Evolutionary conservation across 148 eudicot species (phyloP).

Genomic region (Amaranthus hypochondriacus): DNA sequence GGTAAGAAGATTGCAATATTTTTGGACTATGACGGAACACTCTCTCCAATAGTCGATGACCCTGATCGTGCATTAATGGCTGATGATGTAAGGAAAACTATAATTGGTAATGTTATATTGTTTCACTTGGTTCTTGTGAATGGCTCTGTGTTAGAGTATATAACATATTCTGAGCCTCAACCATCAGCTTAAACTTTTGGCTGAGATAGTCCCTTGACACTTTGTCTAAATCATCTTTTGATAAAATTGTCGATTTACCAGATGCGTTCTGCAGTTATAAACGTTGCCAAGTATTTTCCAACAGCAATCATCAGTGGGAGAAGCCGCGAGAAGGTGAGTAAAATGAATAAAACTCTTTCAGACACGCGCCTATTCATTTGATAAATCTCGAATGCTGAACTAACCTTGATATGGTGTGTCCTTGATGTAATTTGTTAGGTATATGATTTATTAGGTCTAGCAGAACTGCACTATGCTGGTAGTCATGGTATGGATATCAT

Average conservation of each 20-base stretch:
- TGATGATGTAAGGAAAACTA: conserved; percentile 30
- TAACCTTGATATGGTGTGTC: neutral
- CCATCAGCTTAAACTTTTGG: too few relatives aligned
- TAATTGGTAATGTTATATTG: neutral
- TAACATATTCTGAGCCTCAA: too few relatives aligned
- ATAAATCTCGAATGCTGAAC: neutral
- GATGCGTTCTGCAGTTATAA: conserved; percentile 69
- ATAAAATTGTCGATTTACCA: conserved; percentile 15
- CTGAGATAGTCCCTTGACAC: too few relatives aligned
- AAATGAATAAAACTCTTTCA: neutral
- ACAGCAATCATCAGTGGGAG: conserved; percentile 88
- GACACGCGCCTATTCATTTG: neutral
- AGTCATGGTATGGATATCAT: conserved; percentile 97
- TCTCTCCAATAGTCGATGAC: conserved; percentile 82
- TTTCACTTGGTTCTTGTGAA: neutral
- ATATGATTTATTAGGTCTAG: conserved; percentile 63
- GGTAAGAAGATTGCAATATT: conserved; percentile 66
- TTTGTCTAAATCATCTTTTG: neutral
- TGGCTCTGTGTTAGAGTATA: neutral
- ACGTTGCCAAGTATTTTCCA: conserved; percentile 65
- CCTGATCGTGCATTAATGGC: conserved; percentile 92
- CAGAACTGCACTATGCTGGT: conserved; percentile 82
- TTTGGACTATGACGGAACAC: conserved; percentile 89
- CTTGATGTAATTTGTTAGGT: conserved; percentile 42
- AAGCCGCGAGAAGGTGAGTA: conserved; percentile 63